Percentiles rank a stretch among this genome's conserved stretches.
Evolutionary conservation across 2,329 filamentous ascomycete species (phyloP).

Genomic region (Aspergillus aculeatus): DNA sequence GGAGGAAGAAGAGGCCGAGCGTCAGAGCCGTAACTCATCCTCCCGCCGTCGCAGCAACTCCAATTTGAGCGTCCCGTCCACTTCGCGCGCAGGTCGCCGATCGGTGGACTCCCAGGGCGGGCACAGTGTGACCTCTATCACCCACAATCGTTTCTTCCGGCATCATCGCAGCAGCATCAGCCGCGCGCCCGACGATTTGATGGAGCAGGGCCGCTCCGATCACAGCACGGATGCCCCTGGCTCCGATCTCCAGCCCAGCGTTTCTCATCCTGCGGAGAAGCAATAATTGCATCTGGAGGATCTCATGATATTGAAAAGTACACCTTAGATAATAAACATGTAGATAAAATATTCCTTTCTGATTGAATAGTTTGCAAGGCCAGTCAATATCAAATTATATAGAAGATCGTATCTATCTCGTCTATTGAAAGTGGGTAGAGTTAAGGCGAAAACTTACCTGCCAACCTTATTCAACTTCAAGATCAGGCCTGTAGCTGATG

Average conservation of each 20-base stretch:
- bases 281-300: background rate
- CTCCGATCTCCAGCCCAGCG: conserved; percentile 5
- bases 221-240: background rate
- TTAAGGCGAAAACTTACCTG: no score
- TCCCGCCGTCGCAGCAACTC: conserved; percentile 25
- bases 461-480: no score
- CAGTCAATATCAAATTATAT: background rate
- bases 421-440: no score
- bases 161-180: conserved; percentile 40
- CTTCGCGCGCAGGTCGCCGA: conserved; percentile 20
- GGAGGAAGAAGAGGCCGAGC: conserved; percentile 34
- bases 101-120: conserved; percentile 32
- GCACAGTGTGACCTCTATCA: conserved; percentile 41
- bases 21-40: conserved; percentile 29
- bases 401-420: no score
- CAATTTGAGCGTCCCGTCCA: conserved; percentile 25
- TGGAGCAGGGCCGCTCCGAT: conserved; percentile 50
- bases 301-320: background rate
- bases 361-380: background rate
- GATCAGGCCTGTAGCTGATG: no score
- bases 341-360: background rate
- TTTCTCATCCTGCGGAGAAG: conserved; percentile 14
- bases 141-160: conserved; percentile 63
- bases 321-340: background rate
- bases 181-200: conserved; percentile 40